phyloP scores from a whole-genome alignment of 2,329 filamentous ascomycete species.

The Fragosphaeria purpurea region DNA sequence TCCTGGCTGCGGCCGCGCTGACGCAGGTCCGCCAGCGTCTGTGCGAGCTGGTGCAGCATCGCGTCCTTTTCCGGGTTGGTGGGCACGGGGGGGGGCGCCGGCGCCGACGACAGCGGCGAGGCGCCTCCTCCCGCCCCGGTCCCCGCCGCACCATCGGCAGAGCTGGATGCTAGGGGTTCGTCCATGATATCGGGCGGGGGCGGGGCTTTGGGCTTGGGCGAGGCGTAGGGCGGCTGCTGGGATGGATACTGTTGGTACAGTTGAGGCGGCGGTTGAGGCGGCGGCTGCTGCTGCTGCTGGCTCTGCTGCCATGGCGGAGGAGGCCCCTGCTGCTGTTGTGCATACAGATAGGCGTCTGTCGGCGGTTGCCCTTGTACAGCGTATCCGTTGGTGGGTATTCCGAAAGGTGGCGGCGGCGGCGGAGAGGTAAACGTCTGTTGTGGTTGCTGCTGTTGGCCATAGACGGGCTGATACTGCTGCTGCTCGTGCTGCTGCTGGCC shows the following conservation, averaged over 20 bases:
- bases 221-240: constrained; percentile 19
- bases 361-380: background rate
- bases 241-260: constrained; percentile 11
- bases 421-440: constrained; percentile 8
- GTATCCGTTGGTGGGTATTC: constrained; percentile 9
- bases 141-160: constrained; percentile 16
- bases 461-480: constrained; percentile 8
- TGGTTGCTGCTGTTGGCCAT: constrained; percentile 16
- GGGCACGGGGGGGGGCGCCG: constrained; percentile 70
- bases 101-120: constrained; percentile 13
- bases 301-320: constrained; percentile 11
- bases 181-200: constrained; percentile 46
- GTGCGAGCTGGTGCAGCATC: constrained; percentile 65
- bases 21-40: constrained; percentile 58
- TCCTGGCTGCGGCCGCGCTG: constrained; percentile 62
- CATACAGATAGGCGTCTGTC: too few species aligned
- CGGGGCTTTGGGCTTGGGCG: constrained; percentile 28
- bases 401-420: background rate
- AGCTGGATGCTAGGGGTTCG: constrained; percentile 36
- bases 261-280: constrained; percentile 13
- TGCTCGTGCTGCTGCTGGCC: constrained; percentile 6
- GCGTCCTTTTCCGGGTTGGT: constrained; percentile 94
- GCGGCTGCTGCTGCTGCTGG: constrained; percentile 16
- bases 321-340: constrained; percentile 15
- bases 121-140: constrained; percentile 30